A percentile compares a stretch with the other conserved stretches of the same genome.
phyloP scores from a whole-genome alignment of 2,329 filamentous ascomycete species.

The Microcyclospora tardicrescens region DNA sequence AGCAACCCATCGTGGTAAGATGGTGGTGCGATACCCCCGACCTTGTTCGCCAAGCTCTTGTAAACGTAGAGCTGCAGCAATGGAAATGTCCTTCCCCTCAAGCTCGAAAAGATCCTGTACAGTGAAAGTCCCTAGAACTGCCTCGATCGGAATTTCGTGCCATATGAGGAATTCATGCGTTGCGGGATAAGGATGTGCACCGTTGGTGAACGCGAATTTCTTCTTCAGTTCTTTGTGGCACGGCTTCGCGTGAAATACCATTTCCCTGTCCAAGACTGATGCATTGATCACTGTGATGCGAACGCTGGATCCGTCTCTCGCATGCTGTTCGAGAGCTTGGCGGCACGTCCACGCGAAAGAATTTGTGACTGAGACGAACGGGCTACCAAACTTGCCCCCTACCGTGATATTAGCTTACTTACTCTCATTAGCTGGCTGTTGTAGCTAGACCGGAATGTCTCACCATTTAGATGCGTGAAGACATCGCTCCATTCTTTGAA shows the following conservation, averaged over 20 bases:
- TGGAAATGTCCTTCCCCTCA: no score
- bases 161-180: conserved; percentile 8
- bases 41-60: no score
- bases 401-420: no score
- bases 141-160: conserved; percentile 4
- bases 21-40: no score
- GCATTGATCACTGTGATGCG: conserved; percentile 8
- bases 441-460: conserved; percentile 4
- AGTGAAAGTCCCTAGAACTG: no score
- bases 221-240: conserved; percentile 3
- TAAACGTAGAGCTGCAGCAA: no score
- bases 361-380: conserved; percentile 8
- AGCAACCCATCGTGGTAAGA: no score
- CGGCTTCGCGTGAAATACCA: conserved; percentile 3
- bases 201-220: not conserved
- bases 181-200: conserved; percentile 5
- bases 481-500: no score
- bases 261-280: not conserved
- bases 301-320: conserved; percentile 1
- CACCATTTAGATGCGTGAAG: not conserved
- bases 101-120: no score
- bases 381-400: not conserved
- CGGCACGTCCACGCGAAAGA: conserved; percentile 6
- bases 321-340: conserved; percentile 2
- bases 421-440: not conserved